Base-by-base conservation (phyloP, 345 rosid genomes). In the Eutrema yunnanense region DNA sequence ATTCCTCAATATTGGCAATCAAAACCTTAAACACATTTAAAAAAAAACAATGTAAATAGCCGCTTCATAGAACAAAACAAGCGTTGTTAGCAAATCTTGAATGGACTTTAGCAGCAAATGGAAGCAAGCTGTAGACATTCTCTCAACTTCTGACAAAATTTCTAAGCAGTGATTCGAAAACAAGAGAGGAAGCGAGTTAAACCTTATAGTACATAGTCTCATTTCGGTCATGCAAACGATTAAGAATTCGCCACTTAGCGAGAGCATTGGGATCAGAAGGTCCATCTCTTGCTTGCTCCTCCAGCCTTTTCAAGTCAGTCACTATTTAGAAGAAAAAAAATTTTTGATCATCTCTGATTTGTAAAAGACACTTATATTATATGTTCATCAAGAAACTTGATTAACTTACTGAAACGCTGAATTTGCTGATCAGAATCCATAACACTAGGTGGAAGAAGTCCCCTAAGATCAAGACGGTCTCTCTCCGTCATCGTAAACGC, bases 171-270 rank as follows among this genome's bases (percentile, higher is more conserved):
- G 26, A 37, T 5, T 30, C 33, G 4, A 37, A 6, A 6, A 7
- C 41, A 38, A 38, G 27, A 53, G 27, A 55, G 11, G 11, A 55
- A 37, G 29, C n/a, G 44, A 47, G 29, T 49, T 58, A 42, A 22
- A 86, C 99, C 88, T 95, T 84, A 65, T 83, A 91, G 79, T 95
- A 95, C 96, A 95, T 95, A 6, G 96, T 95, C 82, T 95, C 99
- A 77, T 95, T 95, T 55, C 99, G 82, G 60, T 95, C 97, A 60
- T 95, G 99, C 81, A 95, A 74, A 10, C 99, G 90, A 65, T 95
- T 95, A 50, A 95, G 93, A 72, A 95, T 91, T 16, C 97, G 90
- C 99, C 97, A 95, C 70, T 86, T 88, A 63, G 97, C 99, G 69
- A 94, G 66, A 59, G 97, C 96, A 80, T 89, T 71, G 2, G 99